Base-by-base conservation (phyloP, 1,139 yeast species). In the Chernovozyma aurita region DNA sequence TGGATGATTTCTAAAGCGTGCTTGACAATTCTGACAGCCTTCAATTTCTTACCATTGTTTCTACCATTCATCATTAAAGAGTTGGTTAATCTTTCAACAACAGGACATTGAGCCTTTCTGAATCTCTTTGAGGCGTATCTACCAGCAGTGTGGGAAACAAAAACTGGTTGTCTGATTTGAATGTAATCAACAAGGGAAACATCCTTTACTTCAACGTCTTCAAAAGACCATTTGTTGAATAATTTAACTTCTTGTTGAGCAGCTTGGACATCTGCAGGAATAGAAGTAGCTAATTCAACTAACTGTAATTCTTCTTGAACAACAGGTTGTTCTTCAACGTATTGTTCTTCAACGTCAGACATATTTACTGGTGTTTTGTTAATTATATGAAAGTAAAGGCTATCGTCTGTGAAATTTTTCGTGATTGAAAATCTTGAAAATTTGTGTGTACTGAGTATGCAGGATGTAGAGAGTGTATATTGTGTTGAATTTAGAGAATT, bases 21-120 rank as follows among this genome's bases (percentile, higher is more conserved):
- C 83, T 92, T 86, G 72, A 94, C 88, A 70, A 94, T 94, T 84
- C 97, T 90, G 61, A 92, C 97, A 63, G 99, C 98, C 86, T 92
- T 90, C 74, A 94, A 86, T 80, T 94, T 94, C 84, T 94, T 94
- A 84, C 99, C 99, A 84, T 94, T 94, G 94, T 94, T 94, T 82
- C 98, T 92, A 80, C 99, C 99, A 84, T 94, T 88, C 98, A 94
- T 94, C 98, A 94, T 94, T 69, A 94, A 80, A 52, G 98, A 85
- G 92, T 92, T 92, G 77, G 98, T 90, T 71, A 94, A 82, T 83
- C 99, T 92, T 83, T 94, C 99, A 60, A 94, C 73, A 70, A 94
- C 83, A 65, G 98, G 98, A 79, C 97, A 90, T 82, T 92, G 97
- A 57, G 98, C 95, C 85, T 94, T 94, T 85, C 97, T 90, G 86